Evolutionary conservation across 441 rosid genomes (phyloP).

Genomic region (Eruca vesicaria): DNA sequence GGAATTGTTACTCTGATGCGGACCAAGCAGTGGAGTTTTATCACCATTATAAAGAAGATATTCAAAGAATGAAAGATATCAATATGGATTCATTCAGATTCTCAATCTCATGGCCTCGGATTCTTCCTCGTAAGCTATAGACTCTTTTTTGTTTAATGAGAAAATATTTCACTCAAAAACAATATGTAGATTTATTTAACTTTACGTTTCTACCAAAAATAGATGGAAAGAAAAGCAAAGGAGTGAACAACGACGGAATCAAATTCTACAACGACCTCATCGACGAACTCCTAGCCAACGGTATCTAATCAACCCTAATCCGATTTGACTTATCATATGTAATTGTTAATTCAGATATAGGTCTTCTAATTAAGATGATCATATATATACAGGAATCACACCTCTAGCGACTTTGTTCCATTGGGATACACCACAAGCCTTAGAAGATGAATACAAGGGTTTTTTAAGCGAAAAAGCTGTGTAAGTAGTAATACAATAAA

Average conservation of each 20-base stretch:
- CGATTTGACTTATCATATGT: background rate
- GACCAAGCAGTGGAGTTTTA: constrained; percentile 30
- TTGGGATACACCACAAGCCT: constrained; percentile 36
- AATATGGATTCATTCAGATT: constrained; percentile 43
- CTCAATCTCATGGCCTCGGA: constrained; percentile 47
- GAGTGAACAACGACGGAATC: constrained; percentile 41
- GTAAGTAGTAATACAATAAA: constrained; percentile 1
- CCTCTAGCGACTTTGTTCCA: constrained; percentile 41
- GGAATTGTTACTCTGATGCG: constrained; percentile 22
- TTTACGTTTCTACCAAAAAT: background rate
- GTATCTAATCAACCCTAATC: constrained; percentile 16
- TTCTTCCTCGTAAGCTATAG: constrained; percentile 38
- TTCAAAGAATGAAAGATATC: constrained; percentile 34
- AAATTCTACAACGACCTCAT: constrained; percentile 44
- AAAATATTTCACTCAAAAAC: background rate
- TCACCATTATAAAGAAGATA: constrained; percentile 33
- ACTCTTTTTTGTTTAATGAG: background rate
- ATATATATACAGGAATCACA: constrained; percentile 26
- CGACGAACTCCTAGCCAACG: constrained; percentile 35
- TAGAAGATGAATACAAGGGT: constrained; percentile 35
- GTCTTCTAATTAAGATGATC: background rate
- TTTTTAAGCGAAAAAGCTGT: constrained; percentile 28
- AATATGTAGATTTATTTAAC: background rate
- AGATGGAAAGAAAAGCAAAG: constrained; percentile 41
- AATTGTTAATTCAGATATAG: background rate